A percentile compares a stretch with the other conserved stretches of the same genome.
Evolutionary conservation across 305 asterid genomes (phyloP).

Genomic region (Fraxinus dipetala): DNA sequence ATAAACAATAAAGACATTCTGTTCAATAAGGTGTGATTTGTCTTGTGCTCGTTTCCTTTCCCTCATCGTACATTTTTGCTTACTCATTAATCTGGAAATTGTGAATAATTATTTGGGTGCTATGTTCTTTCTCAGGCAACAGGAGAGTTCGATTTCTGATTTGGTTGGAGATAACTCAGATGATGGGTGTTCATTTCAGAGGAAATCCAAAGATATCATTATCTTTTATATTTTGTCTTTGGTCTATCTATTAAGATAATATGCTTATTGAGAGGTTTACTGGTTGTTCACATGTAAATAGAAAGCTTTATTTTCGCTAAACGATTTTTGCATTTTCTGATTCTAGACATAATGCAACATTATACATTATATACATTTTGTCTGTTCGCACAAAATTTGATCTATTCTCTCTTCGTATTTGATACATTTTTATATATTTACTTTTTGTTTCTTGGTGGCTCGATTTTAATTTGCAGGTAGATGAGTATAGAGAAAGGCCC

Average conservation of each 20-base stretch:
- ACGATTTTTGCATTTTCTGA: neutral
- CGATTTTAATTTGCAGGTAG: neutral
- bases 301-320: neutral
- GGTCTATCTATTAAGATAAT: constrained; percentile 29
- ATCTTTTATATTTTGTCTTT: constrained; percentile 17
- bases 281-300: neutral
- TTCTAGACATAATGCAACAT: neutral
- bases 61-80: neutral
- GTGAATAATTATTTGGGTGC: constrained; percentile 3
- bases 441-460: neutral
- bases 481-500: neutral
- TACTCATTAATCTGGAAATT: neutral
- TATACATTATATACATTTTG: neutral
- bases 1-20: constrained; percentile 87
- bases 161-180: constrained; percentile 21
- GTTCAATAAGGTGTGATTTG: constrained; percentile 68
- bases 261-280: constrained; percentile 11
- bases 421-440: neutral
- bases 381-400: neutral
- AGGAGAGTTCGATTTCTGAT: constrained; percentile 87
- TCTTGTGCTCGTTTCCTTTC: neutral
- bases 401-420: neutral
- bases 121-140: constrained; percentile 54
- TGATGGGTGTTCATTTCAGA: constrained; percentile 16
- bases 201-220: constrained; percentile 28